A percentile compares a stretch with the other conserved stretches of the same genome.
Conservation (phyloP, 805 yeast genomes). For the Wickerhamomyces sydowiorum region DNA sequence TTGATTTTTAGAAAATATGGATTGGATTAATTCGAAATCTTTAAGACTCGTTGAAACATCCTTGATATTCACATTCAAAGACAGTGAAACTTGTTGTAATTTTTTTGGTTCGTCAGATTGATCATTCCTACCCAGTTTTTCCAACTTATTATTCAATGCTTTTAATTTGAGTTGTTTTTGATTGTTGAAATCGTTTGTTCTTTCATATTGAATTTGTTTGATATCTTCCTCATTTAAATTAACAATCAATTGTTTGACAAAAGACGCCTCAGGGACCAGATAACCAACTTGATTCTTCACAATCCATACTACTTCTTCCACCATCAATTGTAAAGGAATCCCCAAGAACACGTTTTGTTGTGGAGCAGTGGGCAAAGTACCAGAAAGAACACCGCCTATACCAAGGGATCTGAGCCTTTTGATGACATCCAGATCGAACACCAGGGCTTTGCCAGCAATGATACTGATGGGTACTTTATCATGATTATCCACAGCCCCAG, state of each 20-base stretch:
- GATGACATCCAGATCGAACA: slow-evolving; percentile 54
- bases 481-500: slow-evolving; percentile 1
- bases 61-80: slow-evolving; percentile 9
- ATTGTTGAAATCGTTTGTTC: slow-evolving; percentile 1
- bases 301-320: slow-evolving; percentile 72
- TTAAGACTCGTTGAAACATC: slow-evolving; percentile 13
- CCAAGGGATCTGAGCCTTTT: slow-evolving; percentile 53
- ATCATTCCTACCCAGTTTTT: slow-evolving; percentile 1
- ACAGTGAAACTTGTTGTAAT: slow-evolving; percentile 9
- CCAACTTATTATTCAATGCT: slow-evolving; percentile 1
- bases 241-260: slow-evolving; percentile 25
- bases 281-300: slow-evolving; percentile 36
- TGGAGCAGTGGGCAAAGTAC: slow-evolving; percentile 85
- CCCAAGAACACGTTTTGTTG: slow-evolving; percentile 90
- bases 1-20: slow-evolving; percentile 9
- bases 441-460: slow-evolving; percentile 40
- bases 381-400: slow-evolving; percentile 71
- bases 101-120: slow-evolving; percentile 1
- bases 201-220: slow-evolving; percentile 5
- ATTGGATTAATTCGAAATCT: slow-evolving; percentile 9
- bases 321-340: slow-evolving; percentile 66
- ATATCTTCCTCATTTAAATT: slow-evolving; percentile 9
- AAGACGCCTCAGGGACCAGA: slow-evolving; percentile 39
- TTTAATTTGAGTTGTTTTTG: slow-evolving; percentile 7
- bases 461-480: slow-evolving; percentile 27